Percentiles rank a stretch among this genome's conserved stretches.
Evolutionary conservation across 106 monocot species (phyloP).

Genomic region (Phalaenopsis aphrodite): DNA sequence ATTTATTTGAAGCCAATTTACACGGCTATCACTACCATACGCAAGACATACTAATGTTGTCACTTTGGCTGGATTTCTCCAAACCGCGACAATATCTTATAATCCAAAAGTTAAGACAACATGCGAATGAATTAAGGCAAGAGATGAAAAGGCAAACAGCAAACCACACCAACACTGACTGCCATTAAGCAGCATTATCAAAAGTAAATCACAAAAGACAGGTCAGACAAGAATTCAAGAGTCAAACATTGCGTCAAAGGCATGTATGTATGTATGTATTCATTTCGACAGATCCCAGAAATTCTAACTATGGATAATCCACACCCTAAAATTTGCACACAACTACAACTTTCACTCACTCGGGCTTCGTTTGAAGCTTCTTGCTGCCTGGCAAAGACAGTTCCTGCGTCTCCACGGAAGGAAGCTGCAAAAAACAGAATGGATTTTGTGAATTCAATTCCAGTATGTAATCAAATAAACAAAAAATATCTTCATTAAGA

Average conservation of each 20-base stretch:
- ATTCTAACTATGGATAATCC: background rate
- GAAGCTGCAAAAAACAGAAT: slow-evolving; percentile 7
- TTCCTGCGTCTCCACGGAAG: background rate
- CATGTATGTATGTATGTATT: background rate
- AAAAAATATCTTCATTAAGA: background rate
- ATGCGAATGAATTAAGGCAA: background rate
- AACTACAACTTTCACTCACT: background rate
- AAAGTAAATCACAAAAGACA: background rate
- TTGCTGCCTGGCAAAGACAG: background rate
- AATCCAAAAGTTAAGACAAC: background rate
- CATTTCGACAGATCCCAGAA: slow-evolving; percentile 1
- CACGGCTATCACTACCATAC: no score
- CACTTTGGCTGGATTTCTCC: no score
- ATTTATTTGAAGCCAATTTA: no score
- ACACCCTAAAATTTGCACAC: background rate
- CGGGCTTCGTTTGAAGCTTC: slow-evolving; percentile 7
- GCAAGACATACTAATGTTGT: no score
- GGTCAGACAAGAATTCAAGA: background rate
- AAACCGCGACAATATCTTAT: no score
- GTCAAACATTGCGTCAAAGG: background rate
- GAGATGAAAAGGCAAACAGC: background rate
- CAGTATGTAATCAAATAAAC: background rate
- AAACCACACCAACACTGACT: background rate
- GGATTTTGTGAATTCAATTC: background rate
- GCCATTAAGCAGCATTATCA: background rate